Evolutionary conservation across 306 rosid genomes (phyloP).

Genomic region (Trifolium dubium): DNA sequence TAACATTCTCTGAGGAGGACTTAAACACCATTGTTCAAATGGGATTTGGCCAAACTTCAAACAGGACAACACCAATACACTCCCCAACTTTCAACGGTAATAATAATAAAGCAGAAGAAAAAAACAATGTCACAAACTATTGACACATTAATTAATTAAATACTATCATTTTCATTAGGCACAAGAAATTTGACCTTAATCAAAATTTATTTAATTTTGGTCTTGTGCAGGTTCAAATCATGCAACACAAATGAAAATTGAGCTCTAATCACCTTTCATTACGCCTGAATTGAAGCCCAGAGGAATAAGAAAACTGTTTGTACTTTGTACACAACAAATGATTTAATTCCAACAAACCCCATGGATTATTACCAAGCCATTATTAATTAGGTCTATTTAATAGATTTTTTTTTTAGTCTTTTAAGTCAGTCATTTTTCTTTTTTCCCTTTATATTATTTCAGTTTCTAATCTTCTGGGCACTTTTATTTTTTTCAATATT

Average conservation of each 20-base stretch:
- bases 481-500: constrained; percentile 37
- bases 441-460: constrained; percentile 44
- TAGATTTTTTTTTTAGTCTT: constrained; percentile 45
- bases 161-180: constrained; percentile 42
- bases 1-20: constrained; percentile 76
- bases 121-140: constrained; percentile 4
- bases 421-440: constrained; percentile 18
- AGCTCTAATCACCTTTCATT: constrained; percentile 66
- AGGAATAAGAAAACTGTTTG: constrained; percentile 46
- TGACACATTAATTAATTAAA: constrained; percentile 11
- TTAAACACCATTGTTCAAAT: constrained; percentile 84
- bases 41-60: constrained; percentile 75
- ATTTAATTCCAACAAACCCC: constrained; percentile 55
- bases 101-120: constrained; percentile 46
- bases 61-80: constrained; percentile 54
- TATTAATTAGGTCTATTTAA: constrained; percentile 50
- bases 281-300: constrained; percentile 51
- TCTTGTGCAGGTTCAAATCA: constrained; percentile 71
- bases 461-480: constrained; percentile 53
- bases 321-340: constrained; percentile 61
- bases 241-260: constrained; percentile 71
- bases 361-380: constrained; percentile 50
- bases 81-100: constrained; percentile 71
- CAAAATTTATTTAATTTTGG: constrained; percentile 5
- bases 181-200: constrained; percentile 44